phyloP scores from a whole-genome alignment of 148 eudicot species.

The Cornus suecica region DNA sequence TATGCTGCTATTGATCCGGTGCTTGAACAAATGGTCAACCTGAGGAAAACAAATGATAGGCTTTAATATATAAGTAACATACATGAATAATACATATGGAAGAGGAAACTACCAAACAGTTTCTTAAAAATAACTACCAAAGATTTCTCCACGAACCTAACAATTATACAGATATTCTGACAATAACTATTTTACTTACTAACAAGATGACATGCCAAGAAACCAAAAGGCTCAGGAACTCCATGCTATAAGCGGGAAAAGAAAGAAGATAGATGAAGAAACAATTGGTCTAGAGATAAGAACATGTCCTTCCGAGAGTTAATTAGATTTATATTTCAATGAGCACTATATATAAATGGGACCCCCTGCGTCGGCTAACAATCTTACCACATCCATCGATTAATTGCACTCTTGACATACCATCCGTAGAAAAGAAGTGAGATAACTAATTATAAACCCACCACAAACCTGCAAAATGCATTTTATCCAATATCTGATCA shows the following conservation, averaged over 20 bases:
- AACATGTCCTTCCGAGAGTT: not conserved
- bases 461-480: not conserved
- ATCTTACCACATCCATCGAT: no score
- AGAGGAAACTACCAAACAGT: not conserved
- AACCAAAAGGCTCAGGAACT: not conserved
- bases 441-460: not conserved
- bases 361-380: no score
- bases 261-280: not conserved
- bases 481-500: not conserved
- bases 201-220: constrained; percentile 4
- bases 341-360: no score
- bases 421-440: not conserved
- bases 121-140: not conserved
- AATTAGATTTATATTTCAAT: no score
- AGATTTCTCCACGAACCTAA: not conserved
- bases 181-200: not conserved
- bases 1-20: constrained; percentile 76
- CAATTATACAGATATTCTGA: not conserved
- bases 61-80: not conserved
- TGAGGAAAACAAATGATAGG: constrained; percentile 22
- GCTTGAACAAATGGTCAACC: constrained; percentile 96
- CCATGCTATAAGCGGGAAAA: not conserved
- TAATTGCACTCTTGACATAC: not conserved
- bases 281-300: not conserved
- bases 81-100: not conserved